These are phyloP conservation scores for Volvariella surrecta DNA, from an alignment of 1,284 basidiomycete genomes.

Conservation along the genomic window DNA sequence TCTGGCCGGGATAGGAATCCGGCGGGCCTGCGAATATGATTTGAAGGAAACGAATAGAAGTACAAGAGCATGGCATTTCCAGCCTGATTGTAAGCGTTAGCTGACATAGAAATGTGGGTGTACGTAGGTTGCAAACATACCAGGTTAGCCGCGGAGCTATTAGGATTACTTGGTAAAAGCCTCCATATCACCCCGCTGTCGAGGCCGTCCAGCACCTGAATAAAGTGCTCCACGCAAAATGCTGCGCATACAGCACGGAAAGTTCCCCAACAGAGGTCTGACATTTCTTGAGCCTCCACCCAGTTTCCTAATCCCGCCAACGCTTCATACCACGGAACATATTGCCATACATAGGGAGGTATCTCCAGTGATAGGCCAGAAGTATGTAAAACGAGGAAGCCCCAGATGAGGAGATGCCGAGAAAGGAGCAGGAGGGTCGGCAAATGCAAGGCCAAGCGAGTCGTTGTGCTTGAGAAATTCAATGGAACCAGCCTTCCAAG, in stretches of 20 bases:
- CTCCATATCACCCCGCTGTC: conserved; percentile 17
- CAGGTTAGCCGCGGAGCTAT: conserved; percentile 56
- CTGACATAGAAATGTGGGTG: conserved; percentile 2
- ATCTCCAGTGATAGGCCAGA: conserved; percentile 26
- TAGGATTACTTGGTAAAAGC: conserved; percentile 31
- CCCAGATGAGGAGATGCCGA: conserved; percentile 49
- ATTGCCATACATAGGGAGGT: neutral
- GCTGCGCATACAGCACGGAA: conserved; percentile 59
- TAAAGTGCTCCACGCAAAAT: conserved; percentile 55
- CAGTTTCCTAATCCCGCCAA: conserved; percentile 30
- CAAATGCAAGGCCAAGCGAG: conserved; percentile 49
- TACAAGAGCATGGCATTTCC: conserved; percentile 64
- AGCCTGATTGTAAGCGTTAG: conserved; percentile 35
- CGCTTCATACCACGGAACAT: conserved; percentile 7
- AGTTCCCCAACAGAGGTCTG: conserved; percentile 62
- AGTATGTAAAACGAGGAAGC: conserved; percentile 47
- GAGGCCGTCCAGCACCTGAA: conserved; percentile 54
- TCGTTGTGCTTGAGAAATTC: conserved; percentile 47
- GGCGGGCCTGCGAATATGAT: conserved; percentile 36
- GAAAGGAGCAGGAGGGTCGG: conserved; percentile 54
- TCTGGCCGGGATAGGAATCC: conserved; percentile 53
- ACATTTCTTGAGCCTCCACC: conserved; percentile 43
- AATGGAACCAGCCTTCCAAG: conserved; percentile 41
- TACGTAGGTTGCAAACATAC: conserved; percentile 27
- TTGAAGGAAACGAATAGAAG: conserved; percentile 57